Evolutionary conservation across 2,329 filamentous ascomycete genomes (phyloP).

Genomic region (Blumeria graminis): DNA sequence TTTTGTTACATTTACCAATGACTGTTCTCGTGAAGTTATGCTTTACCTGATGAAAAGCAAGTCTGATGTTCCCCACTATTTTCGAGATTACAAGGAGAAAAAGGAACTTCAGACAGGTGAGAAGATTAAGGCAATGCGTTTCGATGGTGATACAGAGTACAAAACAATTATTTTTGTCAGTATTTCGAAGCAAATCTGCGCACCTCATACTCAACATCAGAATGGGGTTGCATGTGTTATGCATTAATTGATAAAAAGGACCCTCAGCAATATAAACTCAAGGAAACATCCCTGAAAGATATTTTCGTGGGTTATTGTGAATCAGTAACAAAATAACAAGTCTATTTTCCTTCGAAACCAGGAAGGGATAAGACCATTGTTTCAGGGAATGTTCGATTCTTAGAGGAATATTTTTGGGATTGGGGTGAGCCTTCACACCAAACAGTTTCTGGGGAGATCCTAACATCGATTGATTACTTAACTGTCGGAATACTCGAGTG

Average conservation of each 20-base stretch:
- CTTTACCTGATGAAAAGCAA: neutral
- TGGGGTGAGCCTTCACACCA: neutral
- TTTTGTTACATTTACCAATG: neutral
- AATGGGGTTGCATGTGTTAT: neutral
- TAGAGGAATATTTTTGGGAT: neutral
- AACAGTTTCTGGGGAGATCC: neutral
- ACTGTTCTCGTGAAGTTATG: neutral
- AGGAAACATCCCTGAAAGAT: neutral
- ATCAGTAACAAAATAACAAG: neutral
- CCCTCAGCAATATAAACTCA: neutral
- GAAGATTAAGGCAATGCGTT: neutral
- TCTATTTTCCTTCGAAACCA: neutral
- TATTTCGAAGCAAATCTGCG: neutral
- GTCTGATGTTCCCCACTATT: neutral
- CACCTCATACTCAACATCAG: neutral
- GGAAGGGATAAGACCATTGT: neutral
- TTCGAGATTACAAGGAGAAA: neutral
- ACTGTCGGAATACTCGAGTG: too few species aligned
- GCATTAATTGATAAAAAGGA: neutral
- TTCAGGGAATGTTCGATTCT: neutral
- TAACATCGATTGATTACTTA: too few species aligned
- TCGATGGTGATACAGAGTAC: neutral
- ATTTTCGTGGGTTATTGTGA: neutral
- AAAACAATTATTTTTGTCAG: neutral
- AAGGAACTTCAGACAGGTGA: neutral